Evolutionary conservation across 345 rosid genomes (phyloP), one percentile per base, ranked within the genome.

Genomic region (Hevea brasiliensis): DNA sequence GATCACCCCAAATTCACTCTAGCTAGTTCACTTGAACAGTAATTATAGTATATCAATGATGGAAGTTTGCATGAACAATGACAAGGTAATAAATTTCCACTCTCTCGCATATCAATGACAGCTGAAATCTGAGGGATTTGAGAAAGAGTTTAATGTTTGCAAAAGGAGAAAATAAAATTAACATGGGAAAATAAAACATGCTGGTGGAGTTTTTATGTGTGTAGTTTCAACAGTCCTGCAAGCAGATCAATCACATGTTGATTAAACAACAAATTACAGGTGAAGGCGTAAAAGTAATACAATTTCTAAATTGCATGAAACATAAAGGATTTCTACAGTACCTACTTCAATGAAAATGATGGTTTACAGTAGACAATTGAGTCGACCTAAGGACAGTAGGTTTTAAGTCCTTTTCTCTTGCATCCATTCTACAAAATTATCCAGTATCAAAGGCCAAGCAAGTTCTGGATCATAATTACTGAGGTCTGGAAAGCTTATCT

Each of bases 371-470:
- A 75, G 84, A 74, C 74, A 77, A 80, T 66, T 71, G 76, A 67
- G 77, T 76, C 41, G 62, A 79, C 76, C 65, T 54, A 64, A 62
- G 76, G 68, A 41, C 55, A 58, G 17, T 17, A 15, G 67, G 71
- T 65, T 61, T 84, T 73, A 95, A 56, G 85, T 76, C 80, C 84
- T 89, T 78, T 91, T 92, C 32, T 77, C 94, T 65, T 85, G 86
- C 85, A 95, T 89, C 99, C 99, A 95, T 73, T 92, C 99, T 68
- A 95, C 99, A 84, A 95, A 95, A 83, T 92, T 95, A 87, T 95
- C 99, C 81, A 95, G 88, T 78, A 95, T 69, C 89, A 95, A 81
- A 7, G 99, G 99, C 99, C 99, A 95, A 18, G 99, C 98, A 24
- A 92, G 99, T 77, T 85, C 87, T 35, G 98, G 96, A 83, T 95